Evolutionary conservation across 163 green algal species (phyloP), one percentile per base, ranked within the genome.

Genomic region (Scenedesmus sp.): DNA sequence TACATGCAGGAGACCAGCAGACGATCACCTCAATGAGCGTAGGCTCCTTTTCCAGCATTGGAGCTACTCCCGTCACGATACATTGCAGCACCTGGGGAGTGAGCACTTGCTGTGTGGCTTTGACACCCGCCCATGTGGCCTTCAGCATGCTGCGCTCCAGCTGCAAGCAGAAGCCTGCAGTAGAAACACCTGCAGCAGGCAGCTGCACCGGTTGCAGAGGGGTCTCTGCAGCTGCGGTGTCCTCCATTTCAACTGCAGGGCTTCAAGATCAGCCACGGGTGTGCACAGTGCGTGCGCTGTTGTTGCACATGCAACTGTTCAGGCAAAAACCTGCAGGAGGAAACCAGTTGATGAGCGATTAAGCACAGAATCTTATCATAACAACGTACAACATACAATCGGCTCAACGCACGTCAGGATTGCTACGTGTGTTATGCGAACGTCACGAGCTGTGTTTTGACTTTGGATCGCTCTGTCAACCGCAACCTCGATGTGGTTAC

Each of bases 1-100:
- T n/a, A 12, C 30, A 30, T 90, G 85, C 33, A 44, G 65, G 24
- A 68, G 24, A 37, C 22, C 22, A 46, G 22, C n/a, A 53, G 12
- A 42, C 30, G 0, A 42, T 37, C 26, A 93, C 72, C 78, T 95
- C 93, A 10, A 93, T 40, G 0, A 95, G 78, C 10, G 89, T 94
- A 0, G 91, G 89, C 87, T 94, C 89, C 3, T 80, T 59, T 1
- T 81, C 22, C 15, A 93, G 20, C 0, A 87, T 49, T 16, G 53
- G 35, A 6, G 87, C 72, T 20, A 72, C 87, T 13, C 40, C 51
- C 40, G 37, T 73, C n/a, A 91, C 87, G 1, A 91, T 61, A 0
- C 22, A n/a, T n/a, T 81, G 44, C 51, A 91, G 26, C 87, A 87
- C 3, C 24, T 51, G n/a, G 0, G 78, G 33, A 22, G 87, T 35